These are phyloP conservation scores for Colletotrichum graminicola DNA, from an alignment of 2,329 filamentous ascomycete genomes.

Conservation along the genomic window DNA sequence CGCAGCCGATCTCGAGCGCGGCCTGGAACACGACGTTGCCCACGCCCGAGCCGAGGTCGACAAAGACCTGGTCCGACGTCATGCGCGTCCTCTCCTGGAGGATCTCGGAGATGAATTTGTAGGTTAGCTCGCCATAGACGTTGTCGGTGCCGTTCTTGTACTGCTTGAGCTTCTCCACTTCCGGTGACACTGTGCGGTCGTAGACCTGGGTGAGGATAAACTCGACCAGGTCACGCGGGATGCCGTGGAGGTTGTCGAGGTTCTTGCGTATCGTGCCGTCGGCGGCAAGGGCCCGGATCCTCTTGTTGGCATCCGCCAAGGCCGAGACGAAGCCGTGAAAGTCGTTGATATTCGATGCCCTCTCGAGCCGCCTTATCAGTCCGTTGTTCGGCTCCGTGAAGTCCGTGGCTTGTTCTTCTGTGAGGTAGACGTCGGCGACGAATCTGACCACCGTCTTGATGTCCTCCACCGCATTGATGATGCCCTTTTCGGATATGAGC, in stretches of 20 bases:
- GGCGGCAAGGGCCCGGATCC: constrained; percentile 73
- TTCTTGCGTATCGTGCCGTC: constrained; percentile 80
- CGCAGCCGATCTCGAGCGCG: constrained; percentile 91
- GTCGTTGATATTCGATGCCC: constrained; percentile 75
- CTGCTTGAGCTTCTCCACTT: constrained; percentile 83
- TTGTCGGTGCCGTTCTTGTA: constrained; percentile 94
- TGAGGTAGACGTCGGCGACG: constrained; percentile 82
- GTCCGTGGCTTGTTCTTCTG: constrained; percentile 72
- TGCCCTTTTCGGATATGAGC: constrained; percentile 82
- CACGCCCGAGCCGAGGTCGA: constrained; percentile 95
- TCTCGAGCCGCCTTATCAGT: constrained; percentile 81
- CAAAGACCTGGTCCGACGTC: constrained; percentile 86
- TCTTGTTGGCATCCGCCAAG: constrained; percentile 81
- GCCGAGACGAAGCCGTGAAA: constrained; percentile 78
- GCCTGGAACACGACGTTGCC: constrained; percentile 96
- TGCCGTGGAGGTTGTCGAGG: constrained; percentile 74
- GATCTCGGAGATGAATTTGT: constrained; percentile 86
- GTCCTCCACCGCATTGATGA: constrained; percentile 81
- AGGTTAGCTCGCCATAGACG: constrained; percentile 92
- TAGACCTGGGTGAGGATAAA: constrained; percentile 91
- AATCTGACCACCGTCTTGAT: constrained; percentile 78
- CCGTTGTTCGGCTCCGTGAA: constrained; percentile 81
- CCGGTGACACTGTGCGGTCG: constrained; percentile 90
- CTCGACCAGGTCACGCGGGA: constrained; percentile 80
- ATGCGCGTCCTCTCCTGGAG: constrained; percentile 81